phyloP scores from a whole-genome alignment of 495 filamentous ascomycete species.

The Talaromyces nanjingensis region DNA sequence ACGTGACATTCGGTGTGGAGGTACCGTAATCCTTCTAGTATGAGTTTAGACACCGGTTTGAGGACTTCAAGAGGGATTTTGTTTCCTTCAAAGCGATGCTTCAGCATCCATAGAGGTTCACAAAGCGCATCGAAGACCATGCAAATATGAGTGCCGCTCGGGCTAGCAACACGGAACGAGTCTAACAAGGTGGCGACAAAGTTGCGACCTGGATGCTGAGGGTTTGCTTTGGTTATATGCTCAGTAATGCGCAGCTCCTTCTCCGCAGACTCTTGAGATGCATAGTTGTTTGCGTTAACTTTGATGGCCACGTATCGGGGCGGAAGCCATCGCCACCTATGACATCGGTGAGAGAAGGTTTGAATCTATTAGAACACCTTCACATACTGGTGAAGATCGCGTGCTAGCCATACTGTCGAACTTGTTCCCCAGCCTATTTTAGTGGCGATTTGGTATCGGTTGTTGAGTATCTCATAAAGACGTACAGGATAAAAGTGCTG shows the following conservation, averaged over 20 bases:
- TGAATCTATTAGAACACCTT: slow-evolving; percentile 10
- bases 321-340: slow-evolving; percentile 22
- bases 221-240: slow-evolving; percentile 17
- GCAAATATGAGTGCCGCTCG: slow-evolving; percentile 20
- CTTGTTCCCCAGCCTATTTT: slow-evolving; percentile 40
- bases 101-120: slow-evolving; percentile 25
- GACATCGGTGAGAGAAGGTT: slow-evolving; percentile 8
- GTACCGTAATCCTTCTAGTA: slow-evolving; percentile 32
- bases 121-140: slow-evolving; percentile 25
- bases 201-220: slow-evolving; percentile 19
- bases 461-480: slow-evolving; percentile 30
- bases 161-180: slow-evolving; percentile 21
- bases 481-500: slow-evolving; percentile 35
- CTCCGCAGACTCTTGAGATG: slow-evolving; percentile 16
- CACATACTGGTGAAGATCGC: slow-evolving; percentile 27
- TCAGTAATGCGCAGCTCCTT: slow-evolving; percentile 19
- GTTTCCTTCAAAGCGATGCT: slow-evolving; percentile 18
- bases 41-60: slow-evolving; percentile 20
- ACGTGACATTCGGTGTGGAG: slow-evolving; percentile 29
- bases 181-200: slow-evolving; percentile 24
- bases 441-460: slow-evolving; percentile 30
- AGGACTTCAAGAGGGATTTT: slow-evolving; percentile 18
- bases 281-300: slow-evolving; percentile 18
- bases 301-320: slow-evolving; percentile 22
- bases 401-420: slow-evolving; percentile 42